Evolutionary conservation across 208 protist species (phyloP).

Genomic region (Porcisia deanei): DNA sequence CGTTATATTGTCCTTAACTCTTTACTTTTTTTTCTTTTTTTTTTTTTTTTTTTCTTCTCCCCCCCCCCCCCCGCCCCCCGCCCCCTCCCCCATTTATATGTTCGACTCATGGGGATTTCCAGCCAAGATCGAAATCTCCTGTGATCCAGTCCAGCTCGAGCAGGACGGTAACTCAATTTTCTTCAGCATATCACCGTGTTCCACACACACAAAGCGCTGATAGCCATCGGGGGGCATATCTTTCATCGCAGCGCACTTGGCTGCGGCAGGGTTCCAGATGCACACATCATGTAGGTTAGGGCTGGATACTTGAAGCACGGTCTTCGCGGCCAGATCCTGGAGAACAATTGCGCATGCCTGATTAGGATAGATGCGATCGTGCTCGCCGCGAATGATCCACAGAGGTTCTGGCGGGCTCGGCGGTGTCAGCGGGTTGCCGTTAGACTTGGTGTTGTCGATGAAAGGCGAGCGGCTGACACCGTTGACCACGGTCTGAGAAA

Average conservation of each 20-base stretch:
- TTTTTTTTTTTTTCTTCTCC: no score
- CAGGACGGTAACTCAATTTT: conserved; percentile 57
- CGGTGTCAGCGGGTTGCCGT: conserved; percentile 42
- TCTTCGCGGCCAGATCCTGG: conserved; percentile 38
- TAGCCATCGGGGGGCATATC: conserved; percentile 84
- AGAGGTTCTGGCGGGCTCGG: conserved; percentile 28
- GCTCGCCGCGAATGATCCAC: conserved; percentile 54
- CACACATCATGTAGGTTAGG: conserved; percentile 74
- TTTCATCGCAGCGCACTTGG: conserved; percentile 63
- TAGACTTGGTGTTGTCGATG: conserved; percentile 58
- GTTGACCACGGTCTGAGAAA: conserved; percentile 59
- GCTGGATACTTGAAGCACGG: conserved; percentile 41
- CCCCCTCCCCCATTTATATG: conserved; percentile 15
- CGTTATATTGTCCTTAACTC: no score
- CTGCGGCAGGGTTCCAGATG: conserved; percentile 87
- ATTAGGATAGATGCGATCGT: conserved; percentile 80
- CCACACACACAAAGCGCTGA: conserved; percentile 85
- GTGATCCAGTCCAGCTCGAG: conserved; percentile 59
- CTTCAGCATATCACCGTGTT: conserved; percentile 78
- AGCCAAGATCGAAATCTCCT: conserved; percentile 45
- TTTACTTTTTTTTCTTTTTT: no score
- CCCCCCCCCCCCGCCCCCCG: neutral
- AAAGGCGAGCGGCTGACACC: conserved; percentile 71
- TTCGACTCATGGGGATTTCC: conserved; percentile 46
- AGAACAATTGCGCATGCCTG: conserved; percentile 49